A percentile compares a stretch with the other conserved stretches of the same genome.
Conservation (phyloP, 202 grass and related monocot species). For the Saccharum hybrid region DNA sequence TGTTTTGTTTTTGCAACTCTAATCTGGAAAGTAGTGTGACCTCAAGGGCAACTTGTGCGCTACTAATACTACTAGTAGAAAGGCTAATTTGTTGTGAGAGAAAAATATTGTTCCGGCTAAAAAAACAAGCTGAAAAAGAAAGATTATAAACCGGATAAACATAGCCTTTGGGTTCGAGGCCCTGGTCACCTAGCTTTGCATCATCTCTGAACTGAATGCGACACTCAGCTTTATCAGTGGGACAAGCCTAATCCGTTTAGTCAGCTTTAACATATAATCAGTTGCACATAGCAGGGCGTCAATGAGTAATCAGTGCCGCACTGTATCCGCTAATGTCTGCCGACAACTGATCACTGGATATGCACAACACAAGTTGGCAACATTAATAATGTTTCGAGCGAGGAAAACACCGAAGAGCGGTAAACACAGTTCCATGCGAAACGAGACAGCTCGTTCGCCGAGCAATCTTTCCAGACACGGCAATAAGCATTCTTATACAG, state of each 20-base stretch:
- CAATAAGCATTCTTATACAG: neutral
- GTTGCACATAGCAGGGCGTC: neutral
- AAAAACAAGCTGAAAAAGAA: too few species aligned
- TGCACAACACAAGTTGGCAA: neutral
- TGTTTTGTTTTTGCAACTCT: neutral
- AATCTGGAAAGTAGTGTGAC: neutral
- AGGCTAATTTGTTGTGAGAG: too few species aligned
- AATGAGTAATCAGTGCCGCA: neutral
- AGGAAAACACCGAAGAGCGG: too few species aligned
- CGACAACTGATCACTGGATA: neutral
- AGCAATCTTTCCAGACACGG: too few species aligned
- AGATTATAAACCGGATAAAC: too few species aligned
- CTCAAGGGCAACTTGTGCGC: neutral
- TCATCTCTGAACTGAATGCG: neutral
- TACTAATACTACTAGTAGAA: neutral
- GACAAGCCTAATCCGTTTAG: neutral
- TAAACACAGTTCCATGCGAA: too few species aligned
- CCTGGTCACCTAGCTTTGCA: neutral
- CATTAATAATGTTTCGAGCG: too few species aligned
- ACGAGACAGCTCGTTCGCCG: neutral
- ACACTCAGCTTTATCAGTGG: neutral
- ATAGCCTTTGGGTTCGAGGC: neutral
- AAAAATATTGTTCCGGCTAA: too few species aligned
- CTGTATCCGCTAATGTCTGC: neutral
- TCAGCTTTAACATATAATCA: neutral